A percentile compares a stretch with the other conserved stretches of the same genome.
phyloP scores from a whole-genome alignment of 2,329 filamentous ascomycete genomes.

The Aspergillus hortae region DNA sequence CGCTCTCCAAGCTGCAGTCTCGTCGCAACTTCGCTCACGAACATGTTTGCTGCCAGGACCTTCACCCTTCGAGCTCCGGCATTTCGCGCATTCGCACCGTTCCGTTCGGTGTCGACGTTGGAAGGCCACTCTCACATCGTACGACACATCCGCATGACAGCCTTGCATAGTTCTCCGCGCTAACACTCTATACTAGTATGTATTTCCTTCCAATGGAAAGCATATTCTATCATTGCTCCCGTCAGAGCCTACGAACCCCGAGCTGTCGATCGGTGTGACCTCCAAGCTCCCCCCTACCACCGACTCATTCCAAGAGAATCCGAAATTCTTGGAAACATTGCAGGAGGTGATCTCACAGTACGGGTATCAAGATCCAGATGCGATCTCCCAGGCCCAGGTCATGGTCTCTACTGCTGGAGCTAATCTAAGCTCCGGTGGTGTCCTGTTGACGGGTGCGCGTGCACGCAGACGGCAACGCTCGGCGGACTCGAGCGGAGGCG shows the following conservation, averaged over 20 bases:
- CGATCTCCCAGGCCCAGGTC: conserved; percentile 57
- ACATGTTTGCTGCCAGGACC: conserved; percentile 24
- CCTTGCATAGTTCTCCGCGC: conserved; percentile 5
- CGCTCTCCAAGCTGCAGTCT: neutral
- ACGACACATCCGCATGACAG: conserved; percentile 13
- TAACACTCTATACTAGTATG: conserved; percentile 40
- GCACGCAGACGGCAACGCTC: conserved; percentile 35
- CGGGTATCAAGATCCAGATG: conserved; percentile 54
- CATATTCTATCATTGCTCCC: conserved; percentile 57
- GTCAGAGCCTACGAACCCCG: conserved; percentile 50
- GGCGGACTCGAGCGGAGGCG: conserved; percentile 50
- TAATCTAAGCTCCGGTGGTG: conserved; percentile 50
- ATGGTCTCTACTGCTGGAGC: conserved; percentile 58
- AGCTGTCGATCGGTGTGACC: conserved; percentile 55
- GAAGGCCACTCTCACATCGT: conserved; percentile 40
- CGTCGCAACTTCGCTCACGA: neutral
- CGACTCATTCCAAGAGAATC: conserved; percentile 55
- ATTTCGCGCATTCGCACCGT: conserved; percentile 20
- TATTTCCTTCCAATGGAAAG: conserved; percentile 40
- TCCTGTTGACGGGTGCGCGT: conserved; percentile 41
- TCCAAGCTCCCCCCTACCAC: conserved; percentile 55
- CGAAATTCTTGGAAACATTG: conserved; percentile 53
- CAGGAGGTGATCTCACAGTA: conserved; percentile 54
- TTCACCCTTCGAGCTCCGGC: conserved; percentile 18
- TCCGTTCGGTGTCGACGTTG: conserved; percentile 35